Evolutionary conservation across 192 early-diverging fungal genomes (phyloP).

Genomic region (Umbelopsis isabellina): DNA sequence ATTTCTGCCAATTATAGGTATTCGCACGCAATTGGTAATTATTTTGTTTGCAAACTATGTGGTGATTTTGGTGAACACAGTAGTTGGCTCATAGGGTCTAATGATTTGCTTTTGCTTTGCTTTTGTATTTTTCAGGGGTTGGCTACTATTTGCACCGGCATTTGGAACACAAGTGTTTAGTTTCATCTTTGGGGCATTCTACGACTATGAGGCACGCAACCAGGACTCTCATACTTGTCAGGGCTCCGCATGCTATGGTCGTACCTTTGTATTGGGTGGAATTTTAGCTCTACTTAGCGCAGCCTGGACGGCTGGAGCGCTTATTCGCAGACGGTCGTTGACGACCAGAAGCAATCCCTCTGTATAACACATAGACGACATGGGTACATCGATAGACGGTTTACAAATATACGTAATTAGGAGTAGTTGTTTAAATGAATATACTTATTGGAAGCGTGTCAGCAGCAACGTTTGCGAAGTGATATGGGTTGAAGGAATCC

Average conservation of each 20-base stretch:
- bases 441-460: too few species aligned
- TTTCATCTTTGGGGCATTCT: slow-evolving; percentile 36
- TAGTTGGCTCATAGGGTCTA: slow-evolving; percentile 5
- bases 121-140: slow-evolving; percentile 25
- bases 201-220: slow-evolving; percentile 28
- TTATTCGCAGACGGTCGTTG: slow-evolving; percentile 2
- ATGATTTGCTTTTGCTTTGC: background rate
- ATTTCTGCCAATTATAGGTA: slow-evolving; percentile 20
- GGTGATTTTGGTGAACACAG: background rate
- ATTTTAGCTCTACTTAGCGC: background rate
- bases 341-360: background rate
- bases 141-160: slow-evolving; percentile 41
- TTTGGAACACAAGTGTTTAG: slow-evolving; percentile 39
- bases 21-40: slow-evolving; percentile 41
- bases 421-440: too few species aligned
- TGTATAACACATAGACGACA: slow-evolving; percentile 9
- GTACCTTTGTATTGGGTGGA: slow-evolving; percentile 28
- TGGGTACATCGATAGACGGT: background rate
- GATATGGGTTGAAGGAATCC: too few species aligned
- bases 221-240: slow-evolving; percentile 33
- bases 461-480: too few species aligned
- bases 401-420: too few species aligned
- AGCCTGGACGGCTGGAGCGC: background rate
- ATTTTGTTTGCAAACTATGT: background rate
- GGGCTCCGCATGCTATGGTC: slow-evolving; percentile 29